These are phyloP conservation scores for Colletotrichum siamense DNA, from an alignment of 2,329 filamentous ascomycete species.

Conservation along the genomic window DNA sequence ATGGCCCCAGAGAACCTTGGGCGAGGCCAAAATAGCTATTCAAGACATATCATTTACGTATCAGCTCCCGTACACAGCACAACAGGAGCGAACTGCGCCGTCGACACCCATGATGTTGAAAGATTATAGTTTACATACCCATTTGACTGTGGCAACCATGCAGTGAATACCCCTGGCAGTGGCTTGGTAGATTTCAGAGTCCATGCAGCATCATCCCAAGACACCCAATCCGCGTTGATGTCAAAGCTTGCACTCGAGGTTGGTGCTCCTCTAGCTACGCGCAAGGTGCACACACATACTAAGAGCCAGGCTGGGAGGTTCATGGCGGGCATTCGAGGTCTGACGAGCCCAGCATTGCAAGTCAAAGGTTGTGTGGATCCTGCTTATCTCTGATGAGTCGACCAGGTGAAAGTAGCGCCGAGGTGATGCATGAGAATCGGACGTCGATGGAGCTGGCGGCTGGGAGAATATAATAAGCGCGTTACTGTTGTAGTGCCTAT, in stretches of 20 bases:
- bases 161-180: not conserved
- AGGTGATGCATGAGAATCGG: not conserved
- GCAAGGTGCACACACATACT: not conserved
- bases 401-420: not conserved
- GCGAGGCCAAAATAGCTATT: slow-evolving; percentile 1
- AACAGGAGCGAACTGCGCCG: not conserved
- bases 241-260: not conserved
- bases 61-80: not conserved
- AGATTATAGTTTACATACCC: not conserved
- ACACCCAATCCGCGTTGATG: slow-evolving; percentile 1
- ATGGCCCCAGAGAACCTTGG: not conserved
- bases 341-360: not conserved
- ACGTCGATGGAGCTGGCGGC: not conserved
- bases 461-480: not conserved
- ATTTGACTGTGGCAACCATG: not conserved
- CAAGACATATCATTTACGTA: not conserved
- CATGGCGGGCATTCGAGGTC: not conserved
- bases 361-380: not conserved
- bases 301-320: not conserved
- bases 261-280: not conserved
- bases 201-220: not conserved
- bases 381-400: not conserved
- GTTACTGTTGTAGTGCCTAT: not conserved
- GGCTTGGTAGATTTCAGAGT: not conserved
- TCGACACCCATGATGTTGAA: not conserved